Base-by-base conservation (phyloP, 2,329 filamentous ascomycete species). In the Penicillium hordei region DNA sequence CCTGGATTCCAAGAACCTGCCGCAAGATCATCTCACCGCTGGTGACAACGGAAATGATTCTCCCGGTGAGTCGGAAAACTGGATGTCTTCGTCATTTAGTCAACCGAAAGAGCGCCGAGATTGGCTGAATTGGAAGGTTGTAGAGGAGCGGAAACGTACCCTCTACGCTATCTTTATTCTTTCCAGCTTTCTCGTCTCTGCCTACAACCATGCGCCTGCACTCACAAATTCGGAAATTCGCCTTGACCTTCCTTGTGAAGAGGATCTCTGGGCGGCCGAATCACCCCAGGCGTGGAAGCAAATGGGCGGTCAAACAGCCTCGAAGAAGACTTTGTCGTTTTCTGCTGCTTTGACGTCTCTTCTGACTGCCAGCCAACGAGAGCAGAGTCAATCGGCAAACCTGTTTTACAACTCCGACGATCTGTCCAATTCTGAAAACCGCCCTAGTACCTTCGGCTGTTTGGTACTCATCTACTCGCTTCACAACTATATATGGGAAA, bases 401-500 rank as follows among this genome's bases (percentile, higher is more conserved):
- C 60, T 76, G 1, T 83, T 85, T 57, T 79, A 81, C 31, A 76
- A 79, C n/a, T 36, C 78, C 9, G 78, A 80, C 43, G 83, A 87
- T 9, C 68, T 82, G 1, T 76, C 83, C 1, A 79, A 83, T 62
- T 86, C 81, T 52, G 86, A 91, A 34, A 80, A 94, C 48, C 86
- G 85, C 64, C 91, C 92, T 0, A 97, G 93, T 76, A 93, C 92
- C 0, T 96, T 96, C 72, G 94, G 93, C 9, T 96, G 92, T 71
- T 81, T 97, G 31, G 84, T 97, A 6, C 78, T 99, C 61, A 97
- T 97, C 72, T 93, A 96, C 70, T 93, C 94, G 4, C 81, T 97
- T 25, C 94, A 97, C 77, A 97, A 97, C 67, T 97, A 96, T 74
- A 97, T 97, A 44, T 97, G 94, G 94, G 93, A 97, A 76, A 97